These are phyloP conservation scores for Sarcodon aspratus DNA, from an alignment of 768 basidiomycete species.

Conservation along the genomic window DNA sequence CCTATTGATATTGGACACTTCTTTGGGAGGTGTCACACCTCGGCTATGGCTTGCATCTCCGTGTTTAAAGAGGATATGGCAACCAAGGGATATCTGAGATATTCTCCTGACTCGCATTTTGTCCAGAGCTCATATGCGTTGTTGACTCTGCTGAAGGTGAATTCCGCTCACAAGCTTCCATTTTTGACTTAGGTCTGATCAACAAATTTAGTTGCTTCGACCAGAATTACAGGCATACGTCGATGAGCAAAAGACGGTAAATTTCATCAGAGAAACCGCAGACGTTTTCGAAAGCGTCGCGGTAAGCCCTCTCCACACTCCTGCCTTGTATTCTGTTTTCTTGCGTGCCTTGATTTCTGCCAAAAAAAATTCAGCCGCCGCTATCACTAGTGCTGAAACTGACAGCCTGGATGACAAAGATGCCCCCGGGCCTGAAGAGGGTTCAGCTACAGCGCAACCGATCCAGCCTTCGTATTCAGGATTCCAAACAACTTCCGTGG, in stretches of 20 bases:
- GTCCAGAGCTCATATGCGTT: conserved; percentile 92
- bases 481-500: not conserved
- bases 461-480: not conserved
- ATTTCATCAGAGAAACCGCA: conserved; percentile 71
- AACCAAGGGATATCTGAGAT: conserved; percentile 66
- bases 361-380: conserved; percentile 15
- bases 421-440: not conserved
- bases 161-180: conserved; percentile 8
- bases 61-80: conserved; percentile 73
- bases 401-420: not conserved
- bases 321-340: conserved; percentile 81
- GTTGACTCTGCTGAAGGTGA: conserved; percentile 82
- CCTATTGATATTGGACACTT: conserved; percentile 72
- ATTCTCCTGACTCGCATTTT: conserved; percentile 84
- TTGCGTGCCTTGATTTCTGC: conserved; percentile 67
- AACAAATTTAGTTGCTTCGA: conserved; percentile 50
- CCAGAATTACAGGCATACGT: conserved; percentile 74
- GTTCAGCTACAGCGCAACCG: not conserved
- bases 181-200: not conserved
- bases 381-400: not conserved
- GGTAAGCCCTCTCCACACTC: conserved; percentile 74
- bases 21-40: conserved; percentile 67
- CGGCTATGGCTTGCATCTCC: conserved; percentile 57
- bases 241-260: conserved; percentile 59
- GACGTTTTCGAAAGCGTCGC: conserved; percentile 69